phyloP scores from a whole-genome alignment of 2,329 filamentous ascomycete species.

The Stagonosporopsis rhizophila region DNA sequence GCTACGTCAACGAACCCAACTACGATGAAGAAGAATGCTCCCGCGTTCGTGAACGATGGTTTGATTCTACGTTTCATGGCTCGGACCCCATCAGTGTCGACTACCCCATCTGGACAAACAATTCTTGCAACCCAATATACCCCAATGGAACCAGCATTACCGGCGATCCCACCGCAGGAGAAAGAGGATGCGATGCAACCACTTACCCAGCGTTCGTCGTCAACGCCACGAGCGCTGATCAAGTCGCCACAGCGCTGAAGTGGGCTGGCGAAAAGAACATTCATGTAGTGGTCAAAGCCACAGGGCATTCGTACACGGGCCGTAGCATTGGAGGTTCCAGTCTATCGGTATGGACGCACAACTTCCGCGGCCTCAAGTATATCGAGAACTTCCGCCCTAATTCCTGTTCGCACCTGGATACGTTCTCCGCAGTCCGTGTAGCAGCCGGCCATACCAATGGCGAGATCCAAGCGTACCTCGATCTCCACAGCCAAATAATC shows the following conservation, averaged over 20 bases:
- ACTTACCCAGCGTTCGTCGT: slow-evolving; percentile 40
- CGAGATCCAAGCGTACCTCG: slow-evolving; percentile 25
- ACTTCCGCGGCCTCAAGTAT: slow-evolving; percentile 36
- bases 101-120: slow-evolving; percentile 39
- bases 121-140: slow-evolving; percentile 41
- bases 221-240: slow-evolving; percentile 30
- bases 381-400: slow-evolving; percentile 27
- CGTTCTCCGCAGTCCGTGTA: slow-evolving; percentile 22
- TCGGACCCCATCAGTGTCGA: slow-evolving; percentile 38
- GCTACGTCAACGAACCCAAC: slow-evolving; percentile 32
- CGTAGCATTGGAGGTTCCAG: slow-evolving; percentile 29
- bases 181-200: slow-evolving; percentile 31
- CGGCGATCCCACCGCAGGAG: slow-evolving; percentile 30
- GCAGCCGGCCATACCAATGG: slow-evolving; percentile 32
- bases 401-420: slow-evolving; percentile 17
- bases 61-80: slow-evolving; percentile 38
- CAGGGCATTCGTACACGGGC: slow-evolving; percentile 36
- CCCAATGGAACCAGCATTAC: slow-evolving; percentile 40
- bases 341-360: slow-evolving; percentile 39
- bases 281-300: slow-evolving; percentile 37
- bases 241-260: slow-evolving; percentile 29
- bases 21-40: slow-evolving; percentile 32
- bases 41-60: slow-evolving; percentile 33
- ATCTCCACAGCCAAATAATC: slow-evolving; percentile 22
- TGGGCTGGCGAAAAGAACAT: slow-evolving; percentile 34